Base-by-base conservation (phyloP, 305 asterid genomes). In the Rubia peregrina region DNA sequence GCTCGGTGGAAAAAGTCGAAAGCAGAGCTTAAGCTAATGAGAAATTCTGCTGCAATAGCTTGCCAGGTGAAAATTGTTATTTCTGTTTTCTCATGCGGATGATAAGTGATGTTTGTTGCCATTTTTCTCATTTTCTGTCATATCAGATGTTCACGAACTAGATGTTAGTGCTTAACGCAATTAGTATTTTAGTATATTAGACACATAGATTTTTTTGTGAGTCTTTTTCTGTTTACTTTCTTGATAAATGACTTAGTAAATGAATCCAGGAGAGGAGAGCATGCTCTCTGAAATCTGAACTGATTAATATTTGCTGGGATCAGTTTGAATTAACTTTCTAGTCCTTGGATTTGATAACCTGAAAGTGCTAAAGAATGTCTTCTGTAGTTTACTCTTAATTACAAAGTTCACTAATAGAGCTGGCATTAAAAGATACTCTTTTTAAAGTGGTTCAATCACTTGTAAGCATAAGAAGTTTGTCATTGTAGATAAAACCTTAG, bases 1-100 rank as follows among this genome's bases (percentile, higher is more conserved):
- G 92, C 85, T 51, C 83, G 96, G 77, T 89, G 92, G 95, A 78
- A 86, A 76, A 93, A 93, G 75, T 89, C 98, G 24, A 85, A 85
- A 49, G 85, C 97, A 30, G 98, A 93, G 86, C 75, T 90, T 77
- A 87, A 79, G 66, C 85, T 93, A 81, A 87, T 93, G 92, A 83
- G 90, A 73, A 83, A 87, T 70, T 82, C 98, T 75, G 91, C 98
- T 67, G 92, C 98, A 61, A 80, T 88, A 78, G 97, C 87, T 74
- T 86, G 91, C 67, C 97, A 90, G 98, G 98, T 89, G 80, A 24
- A n/a, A n/a, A 10, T 24, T 8, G 9, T 48, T 16, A 12, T 16
- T 67, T 67, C 7, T 46, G 61, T 44, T 66, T 66, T 66, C 42
- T 46, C 21, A 8, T 17, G 49, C 1, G 19, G 38, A 33, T 19